phyloP scores from a whole-genome alignment of 306 rosid genomes.

The Malus sylvestris region DNA sequence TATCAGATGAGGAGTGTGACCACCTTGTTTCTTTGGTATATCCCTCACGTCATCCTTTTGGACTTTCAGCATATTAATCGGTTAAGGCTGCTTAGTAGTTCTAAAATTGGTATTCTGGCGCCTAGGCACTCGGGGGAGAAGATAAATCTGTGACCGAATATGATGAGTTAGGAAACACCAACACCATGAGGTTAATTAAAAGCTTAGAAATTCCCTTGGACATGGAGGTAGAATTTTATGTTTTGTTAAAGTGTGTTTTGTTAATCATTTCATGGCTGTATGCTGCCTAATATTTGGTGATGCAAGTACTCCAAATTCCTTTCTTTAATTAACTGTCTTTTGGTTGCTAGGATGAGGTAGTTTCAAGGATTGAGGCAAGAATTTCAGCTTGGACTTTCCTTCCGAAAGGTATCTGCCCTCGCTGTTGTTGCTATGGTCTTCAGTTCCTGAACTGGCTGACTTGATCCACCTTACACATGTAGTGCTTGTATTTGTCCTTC shows the following conservation, averaged over 20 bases:
- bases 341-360: conserved; percentile 53
- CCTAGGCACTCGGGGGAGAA: conserved; percentile 35
- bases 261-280: neutral
- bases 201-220: conserved; percentile 25
- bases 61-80: conserved; percentile 6
- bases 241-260: neutral
- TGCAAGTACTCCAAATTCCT: neutral
- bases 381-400: conserved; percentile 79
- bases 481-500: conserved; percentile 13
- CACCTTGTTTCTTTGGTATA: conserved; percentile 70
- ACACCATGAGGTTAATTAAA: conserved; percentile 1
- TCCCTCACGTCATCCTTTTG: neutral
- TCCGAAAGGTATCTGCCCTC: conserved; percentile 62
- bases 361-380: conserved; percentile 69
- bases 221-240: conserved; percentile 36
- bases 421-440: neutral
- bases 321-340: conserved; percentile 3
- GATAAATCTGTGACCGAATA: conserved; percentile 30
- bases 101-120: conserved; percentile 10
- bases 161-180: conserved; percentile 16
- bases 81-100: conserved; percentile 5
- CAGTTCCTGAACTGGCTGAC: neutral
- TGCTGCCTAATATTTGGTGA: neutral
- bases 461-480: conserved; percentile 1
- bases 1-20: conserved; percentile 73